Evolutionary conservation across 2,329 filamentous ascomycete species (phyloP).

Genomic region (Cytospora schulzeri): DNA sequence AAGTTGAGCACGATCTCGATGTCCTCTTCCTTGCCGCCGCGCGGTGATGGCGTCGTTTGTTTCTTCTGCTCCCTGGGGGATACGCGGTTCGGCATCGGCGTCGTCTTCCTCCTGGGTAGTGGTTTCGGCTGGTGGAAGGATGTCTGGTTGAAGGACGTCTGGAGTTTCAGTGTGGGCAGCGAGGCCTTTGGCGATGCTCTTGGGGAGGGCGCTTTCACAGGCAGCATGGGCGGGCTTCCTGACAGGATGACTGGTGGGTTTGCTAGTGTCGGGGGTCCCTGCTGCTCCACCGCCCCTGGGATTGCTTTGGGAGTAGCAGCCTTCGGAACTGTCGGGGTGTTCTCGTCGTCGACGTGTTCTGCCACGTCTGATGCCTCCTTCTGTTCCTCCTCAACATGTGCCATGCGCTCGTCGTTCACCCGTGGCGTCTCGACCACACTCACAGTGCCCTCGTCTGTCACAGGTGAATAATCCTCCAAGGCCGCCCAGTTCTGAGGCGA

Average conservation of each 20-base stretch:
- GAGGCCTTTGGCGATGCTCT: slow-evolving; percentile 15
- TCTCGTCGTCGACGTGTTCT: background rate
- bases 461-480: background rate
- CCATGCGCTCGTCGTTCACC: background rate
- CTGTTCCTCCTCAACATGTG: background rate
- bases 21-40: slow-evolving; percentile 19
- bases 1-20: slow-evolving; percentile 32
- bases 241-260: background rate
- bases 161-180: slow-evolving; percentile 26
- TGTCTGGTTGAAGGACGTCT: slow-evolving; percentile 38
- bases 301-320: background rate
- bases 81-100: slow-evolving; percentile 13
- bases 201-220: slow-evolving; percentile 1
- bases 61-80: slow-evolving; percentile 7
- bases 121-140: slow-evolving; percentile 2
- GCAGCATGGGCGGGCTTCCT: background rate
- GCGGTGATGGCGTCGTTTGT: background rate
- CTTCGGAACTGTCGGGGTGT: background rate
- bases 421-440: slow-evolving; percentile 1
- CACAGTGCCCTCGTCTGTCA: background rate
- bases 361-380: background rate
- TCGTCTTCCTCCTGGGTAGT: slow-evolving; percentile 13
- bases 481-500: background rate
- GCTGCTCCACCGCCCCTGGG: background rate
- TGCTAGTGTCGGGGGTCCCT: background rate